phyloP scores from a whole-genome alignment of 2,329 filamentous ascomycete species.

The Ceratocystis colombiana region DNA sequence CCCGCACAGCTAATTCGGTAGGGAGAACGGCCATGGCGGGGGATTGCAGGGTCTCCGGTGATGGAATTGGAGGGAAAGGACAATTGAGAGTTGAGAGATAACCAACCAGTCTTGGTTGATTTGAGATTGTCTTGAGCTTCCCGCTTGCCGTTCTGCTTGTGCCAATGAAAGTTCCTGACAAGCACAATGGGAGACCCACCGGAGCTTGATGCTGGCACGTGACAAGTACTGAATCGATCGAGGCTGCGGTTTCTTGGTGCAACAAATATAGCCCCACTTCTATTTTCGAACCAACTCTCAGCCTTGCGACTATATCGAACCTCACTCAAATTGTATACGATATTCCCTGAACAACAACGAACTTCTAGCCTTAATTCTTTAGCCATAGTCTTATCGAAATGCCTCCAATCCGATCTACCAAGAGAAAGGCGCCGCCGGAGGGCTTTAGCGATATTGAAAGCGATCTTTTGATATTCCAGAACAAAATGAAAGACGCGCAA shows the following conservation, averaged over 20 bases:
- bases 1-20: constrained; percentile 77
- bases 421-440: constrained; percentile 72
- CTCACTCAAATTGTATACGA: neutral
- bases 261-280: constrained; percentile 14
- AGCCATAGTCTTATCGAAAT: constrained; percentile 37
- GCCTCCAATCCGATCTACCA: constrained; percentile 67
- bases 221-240: neutral
- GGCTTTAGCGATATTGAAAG: constrained; percentile 84
- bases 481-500: constrained; percentile 93
- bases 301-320: constrained; percentile 15
- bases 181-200: neutral
- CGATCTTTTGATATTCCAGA: constrained; percentile 72
- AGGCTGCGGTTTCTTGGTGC: constrained; percentile 8
- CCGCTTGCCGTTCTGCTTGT: neutral
- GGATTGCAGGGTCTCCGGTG: constrained; percentile 28
- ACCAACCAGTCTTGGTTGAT: neutral
- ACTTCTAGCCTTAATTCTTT: neutral
- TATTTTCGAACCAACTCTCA: constrained; percentile 19
- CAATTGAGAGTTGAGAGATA: too few relatives aligned
- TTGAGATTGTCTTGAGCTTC: neutral
- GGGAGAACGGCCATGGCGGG: constrained; percentile 76
- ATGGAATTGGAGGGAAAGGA: constrained; percentile 27
- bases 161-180: neutral
- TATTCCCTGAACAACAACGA: neutral
- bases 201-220: neutral